A percentile compares a stretch with the other conserved stretches of the same genome.
Evolutionary conservation across 2,329 filamentous ascomycete species (phyloP).

Genomic region (Fusarium udum): DNA sequence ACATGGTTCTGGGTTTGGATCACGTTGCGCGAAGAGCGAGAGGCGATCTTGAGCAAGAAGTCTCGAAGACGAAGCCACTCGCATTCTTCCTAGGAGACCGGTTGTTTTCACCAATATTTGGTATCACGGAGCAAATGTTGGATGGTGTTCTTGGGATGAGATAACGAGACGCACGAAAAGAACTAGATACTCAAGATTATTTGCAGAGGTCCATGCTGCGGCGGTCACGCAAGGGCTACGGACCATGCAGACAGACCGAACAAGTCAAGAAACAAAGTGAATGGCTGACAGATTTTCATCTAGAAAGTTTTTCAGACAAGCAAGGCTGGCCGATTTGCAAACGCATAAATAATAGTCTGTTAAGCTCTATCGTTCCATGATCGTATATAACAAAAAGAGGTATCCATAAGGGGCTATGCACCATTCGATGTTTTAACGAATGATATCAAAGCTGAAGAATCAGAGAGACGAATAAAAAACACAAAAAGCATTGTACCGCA

Average conservation of each 20-base stretch:
- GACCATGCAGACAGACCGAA: background rate
- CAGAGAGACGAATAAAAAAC: constrained; percentile 21
- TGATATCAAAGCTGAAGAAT: constrained; percentile 19
- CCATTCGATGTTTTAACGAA: constrained; percentile 5
- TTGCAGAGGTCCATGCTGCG: background rate
- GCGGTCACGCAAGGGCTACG: background rate
- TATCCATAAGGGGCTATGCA: constrained; percentile 39
- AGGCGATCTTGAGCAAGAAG: constrained; percentile 53
- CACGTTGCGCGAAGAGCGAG: constrained; percentile 73
- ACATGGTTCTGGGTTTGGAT: constrained; percentile 89
- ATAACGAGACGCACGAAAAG: background rate
- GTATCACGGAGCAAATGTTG: background rate
- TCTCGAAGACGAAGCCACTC: constrained; percentile 44
- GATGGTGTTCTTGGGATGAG: background rate
- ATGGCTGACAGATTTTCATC: background rate
- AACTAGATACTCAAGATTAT: background rate
- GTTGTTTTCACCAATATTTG: background rate
- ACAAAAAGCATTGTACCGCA: constrained; percentile 18
- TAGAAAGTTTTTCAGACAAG: too few relatives aligned
- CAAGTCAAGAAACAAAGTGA: background rate
- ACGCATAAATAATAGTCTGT: constrained; percentile 15
- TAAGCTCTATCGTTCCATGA: constrained; percentile 33
- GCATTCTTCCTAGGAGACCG: constrained; percentile 16
- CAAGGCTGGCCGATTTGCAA: background rate
- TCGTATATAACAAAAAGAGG: constrained; percentile 37